A percentile compares a stretch with the other conserved stretches of the same genome.
Conservation (phyloP, 768 basidiomycete species). For the Leccinum boreale region DNA sequence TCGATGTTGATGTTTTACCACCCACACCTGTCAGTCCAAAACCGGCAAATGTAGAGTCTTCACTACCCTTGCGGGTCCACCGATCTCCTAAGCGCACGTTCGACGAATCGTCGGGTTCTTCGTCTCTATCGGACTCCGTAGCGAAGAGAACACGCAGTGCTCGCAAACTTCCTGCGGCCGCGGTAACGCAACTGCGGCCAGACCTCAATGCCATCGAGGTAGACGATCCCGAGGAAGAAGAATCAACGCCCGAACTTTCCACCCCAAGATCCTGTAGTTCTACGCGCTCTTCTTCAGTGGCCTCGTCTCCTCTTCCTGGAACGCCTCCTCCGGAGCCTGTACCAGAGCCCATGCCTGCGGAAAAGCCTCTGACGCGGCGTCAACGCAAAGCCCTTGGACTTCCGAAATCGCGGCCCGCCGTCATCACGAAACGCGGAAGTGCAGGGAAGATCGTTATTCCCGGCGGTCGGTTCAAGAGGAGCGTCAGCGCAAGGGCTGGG, state of each 20-base stretch:
- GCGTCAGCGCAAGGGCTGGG: slow-evolving; percentile 8
- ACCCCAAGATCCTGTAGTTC: slow-evolving; percentile 33
- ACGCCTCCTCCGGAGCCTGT: slow-evolving; percentile 31
- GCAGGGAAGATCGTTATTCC: slow-evolving; percentile 64
- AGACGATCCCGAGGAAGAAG: slow-evolving; percentile 30
- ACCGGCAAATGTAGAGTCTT: slow-evolving; percentile 7
- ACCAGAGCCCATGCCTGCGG: slow-evolving; percentile 1
- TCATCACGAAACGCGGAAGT: slow-evolving; percentile 28
- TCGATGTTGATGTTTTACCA: slow-evolving; percentile 29
- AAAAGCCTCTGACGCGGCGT: slow-evolving; percentile 55
- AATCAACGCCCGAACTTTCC: slow-evolving; percentile 43
- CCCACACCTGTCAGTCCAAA: slow-evolving; percentile 24
- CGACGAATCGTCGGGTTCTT: slow-evolving; percentile 52
- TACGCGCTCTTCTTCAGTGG: slow-evolving; percentile 30
- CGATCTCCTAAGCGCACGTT: slow-evolving; percentile 59
- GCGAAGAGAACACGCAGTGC: slow-evolving; percentile 36
- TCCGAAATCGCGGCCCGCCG: slow-evolving; percentile 48
- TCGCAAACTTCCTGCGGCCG: slow-evolving; percentile 21
- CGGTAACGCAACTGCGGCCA: slow-evolving; percentile 10
- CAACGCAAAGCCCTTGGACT: slow-evolving; percentile 69
- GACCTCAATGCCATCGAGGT: slow-evolving; percentile 21
- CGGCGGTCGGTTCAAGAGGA: slow-evolving; percentile 49
- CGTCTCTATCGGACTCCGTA: slow-evolving; percentile 32
- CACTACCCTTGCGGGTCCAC: slow-evolving; percentile 33
- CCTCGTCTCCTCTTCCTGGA: slow-evolving; percentile 37